Evolutionary conservation across 805 yeast species (phyloP).

Genomic region (Kazachstania martiniae): DNA sequence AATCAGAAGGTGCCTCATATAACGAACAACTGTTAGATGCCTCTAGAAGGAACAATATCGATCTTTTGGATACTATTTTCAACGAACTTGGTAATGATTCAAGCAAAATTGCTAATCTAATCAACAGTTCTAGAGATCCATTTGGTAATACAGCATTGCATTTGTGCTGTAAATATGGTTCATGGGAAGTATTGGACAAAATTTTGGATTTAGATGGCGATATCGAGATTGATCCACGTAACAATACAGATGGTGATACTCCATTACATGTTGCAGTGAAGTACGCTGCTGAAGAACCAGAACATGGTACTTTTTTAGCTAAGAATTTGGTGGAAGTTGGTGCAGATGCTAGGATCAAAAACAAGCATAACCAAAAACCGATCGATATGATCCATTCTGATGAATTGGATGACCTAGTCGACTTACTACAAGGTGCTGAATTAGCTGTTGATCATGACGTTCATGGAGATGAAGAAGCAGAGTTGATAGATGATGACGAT

Average conservation of each 20-base stretch:
- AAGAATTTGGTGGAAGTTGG: slow-evolving; percentile 88
- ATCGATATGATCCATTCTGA: slow-evolving; percentile 51
- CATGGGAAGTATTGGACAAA: slow-evolving; percentile 74
- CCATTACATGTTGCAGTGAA: slow-evolving; percentile 82
- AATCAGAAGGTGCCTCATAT: slow-evolving; percentile 58
- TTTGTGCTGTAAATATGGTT: slow-evolving; percentile 70
- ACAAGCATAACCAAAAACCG: slow-evolving; percentile 61
- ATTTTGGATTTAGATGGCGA: slow-evolving; percentile 74
- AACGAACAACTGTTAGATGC: slow-evolving; percentile 77
- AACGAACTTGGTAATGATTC: slow-evolving; percentile 29
- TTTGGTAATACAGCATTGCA: slow-evolving; percentile 76
- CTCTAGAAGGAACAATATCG: slow-evolving; percentile 79
- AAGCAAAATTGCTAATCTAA: slow-evolving; percentile 33
- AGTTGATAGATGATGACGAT: slow-evolving; percentile 27
- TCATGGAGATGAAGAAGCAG: slow-evolving; percentile 28
- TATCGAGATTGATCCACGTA: slow-evolving; percentile 77
- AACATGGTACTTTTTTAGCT: slow-evolving; percentile 66
- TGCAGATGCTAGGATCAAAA: slow-evolving; percentile 58
- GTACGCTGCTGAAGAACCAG: slow-evolving; percentile 71
- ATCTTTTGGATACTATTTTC: slow-evolving; percentile 51
- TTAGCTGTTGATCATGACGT: slow-evolving; percentile 42
- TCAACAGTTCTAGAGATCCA: slow-evolving; percentile 66
- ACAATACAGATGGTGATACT: slow-evolving; percentile 63
- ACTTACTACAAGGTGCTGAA: slow-evolving; percentile 73
- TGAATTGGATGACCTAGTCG: slow-evolving; percentile 45